Base-by-base conservation (phyloP, 768 basidiomycete species). In the Pilatotrama ljubarskyi region DNA sequence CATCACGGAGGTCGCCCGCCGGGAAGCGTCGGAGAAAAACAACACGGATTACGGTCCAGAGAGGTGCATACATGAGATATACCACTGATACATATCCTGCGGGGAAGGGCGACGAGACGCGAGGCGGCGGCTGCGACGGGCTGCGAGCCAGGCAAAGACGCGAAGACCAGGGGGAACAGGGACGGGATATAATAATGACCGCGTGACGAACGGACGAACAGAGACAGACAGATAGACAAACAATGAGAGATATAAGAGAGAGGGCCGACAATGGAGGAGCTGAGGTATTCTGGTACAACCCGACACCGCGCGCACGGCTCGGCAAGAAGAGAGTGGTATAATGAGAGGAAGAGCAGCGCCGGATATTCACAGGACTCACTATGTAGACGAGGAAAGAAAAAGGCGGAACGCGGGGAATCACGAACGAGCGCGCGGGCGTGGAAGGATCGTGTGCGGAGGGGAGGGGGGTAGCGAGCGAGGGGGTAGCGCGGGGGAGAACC, bases 71-170 rank as follows among this genome's bases (percentile, higher is more conserved):
- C 61, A 63, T 63, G 57, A 58, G 55, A 55, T 58, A 55, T 58
- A 63, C 56, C 61, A 63, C 51, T 63, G 57, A 63, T 63, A 63
- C 61, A 63, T 58, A 63, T 63, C 61, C 61, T 63, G 61, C 18
- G 42, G 35, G 51, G 46, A 22, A 20, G n/a, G 50, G 29, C 29
- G 29, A 32, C 29, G 29, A 32, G 29, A 32, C 29, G 42, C 29
- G 35, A 50, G 41, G 49, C 24, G 29, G 44, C 29, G 32, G 51
- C n/a, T 32, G 44, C 15, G 47, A 61, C 32, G 11, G 37, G 40
- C 18, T 15, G n/a, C 5, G 55, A 44, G 49, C n/a, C 13, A 5
- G 25, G 14, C 5, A 40, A 8, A 35, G 40, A 32, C 26, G 43
- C 15, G 52, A 36, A 14, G 10, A 24, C n/a, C 32, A 42, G 25